phyloP scores from a whole-genome alignment of 2,329 filamentous ascomycete species.

The Pseudogymnoascus sp. region DNA sequence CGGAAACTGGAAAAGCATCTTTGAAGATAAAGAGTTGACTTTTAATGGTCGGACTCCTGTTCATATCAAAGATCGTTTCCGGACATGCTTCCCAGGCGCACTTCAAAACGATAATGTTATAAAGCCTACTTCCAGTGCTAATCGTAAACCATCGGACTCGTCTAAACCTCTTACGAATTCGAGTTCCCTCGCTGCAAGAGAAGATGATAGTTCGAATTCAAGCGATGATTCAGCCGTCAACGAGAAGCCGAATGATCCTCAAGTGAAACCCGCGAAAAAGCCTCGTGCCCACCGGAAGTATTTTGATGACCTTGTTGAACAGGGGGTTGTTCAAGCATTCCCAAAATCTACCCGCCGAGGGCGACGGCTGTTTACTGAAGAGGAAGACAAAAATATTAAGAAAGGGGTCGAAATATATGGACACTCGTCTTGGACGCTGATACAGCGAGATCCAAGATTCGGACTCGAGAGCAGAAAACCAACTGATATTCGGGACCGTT shows the following conservation, averaged over 20 bases:
- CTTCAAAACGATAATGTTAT: slow-evolving; percentile 35
- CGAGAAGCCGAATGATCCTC: slow-evolving; percentile 18
- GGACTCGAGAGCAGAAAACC: slow-evolving; percentile 52
- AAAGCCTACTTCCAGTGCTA: slow-evolving; percentile 22
- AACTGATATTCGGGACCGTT: slow-evolving; percentile 55
- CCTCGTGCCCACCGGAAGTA: slow-evolving; percentile 46
- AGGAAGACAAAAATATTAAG: slow-evolving; percentile 56
- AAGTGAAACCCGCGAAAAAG: slow-evolving; percentile 40
- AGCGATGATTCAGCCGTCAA: slow-evolving; percentile 13
- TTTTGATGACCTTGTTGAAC: slow-evolving; percentile 45
- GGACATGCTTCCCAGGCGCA: slow-evolving; percentile 51
- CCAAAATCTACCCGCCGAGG: slow-evolving; percentile 54
- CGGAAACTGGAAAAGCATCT: slow-evolving; percentile 57
- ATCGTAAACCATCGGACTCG: slow-evolving; percentile 18
- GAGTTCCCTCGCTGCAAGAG: neutral
- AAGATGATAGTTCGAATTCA: slow-evolving; percentile 18
- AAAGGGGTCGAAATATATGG: slow-evolving; percentile 53
- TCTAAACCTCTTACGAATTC: neutral
- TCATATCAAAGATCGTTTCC: slow-evolving; percentile 58
- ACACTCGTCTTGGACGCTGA: slow-evolving; percentile 54
- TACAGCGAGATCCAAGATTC: slow-evolving; percentile 52
- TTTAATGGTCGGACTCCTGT: slow-evolving; percentile 56
- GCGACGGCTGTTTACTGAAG: slow-evolving; percentile 52
- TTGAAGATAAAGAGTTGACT: slow-evolving; percentile 51
- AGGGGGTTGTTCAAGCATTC: slow-evolving; percentile 56